Evolutionary conservation across 495 filamentous ascomycete genomes (phyloP).

Genomic region (Hyaloscypha hepaticicola): DNA sequence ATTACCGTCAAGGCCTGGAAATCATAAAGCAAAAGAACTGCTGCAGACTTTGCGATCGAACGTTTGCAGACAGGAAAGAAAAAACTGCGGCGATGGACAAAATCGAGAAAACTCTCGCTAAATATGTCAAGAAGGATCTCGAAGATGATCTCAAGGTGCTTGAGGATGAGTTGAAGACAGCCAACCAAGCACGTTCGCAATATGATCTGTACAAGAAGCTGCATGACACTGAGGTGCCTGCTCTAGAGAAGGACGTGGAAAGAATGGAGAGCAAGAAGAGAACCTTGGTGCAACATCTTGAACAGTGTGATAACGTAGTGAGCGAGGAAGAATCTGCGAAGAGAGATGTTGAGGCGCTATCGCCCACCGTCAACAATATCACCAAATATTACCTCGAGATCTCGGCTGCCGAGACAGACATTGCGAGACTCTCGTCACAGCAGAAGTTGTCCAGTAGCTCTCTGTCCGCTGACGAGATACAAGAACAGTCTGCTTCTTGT

Average conservation of each 20-base stretch:
- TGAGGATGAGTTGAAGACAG: constrained; percentile 54
- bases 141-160: constrained; percentile 50
- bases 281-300: constrained; percentile 61
- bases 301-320: constrained; percentile 71
- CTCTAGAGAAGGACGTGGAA: constrained; percentile 59
- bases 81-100: constrained; percentile 59
- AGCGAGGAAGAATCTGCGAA: constrained; percentile 61
- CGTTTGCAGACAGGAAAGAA: constrained; percentile 59
- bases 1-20: constrained; percentile 60
- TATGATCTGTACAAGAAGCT: constrained; percentile 75
- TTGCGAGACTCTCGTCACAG: constrained; percentile 67
- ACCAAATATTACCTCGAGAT: constrained; percentile 70
- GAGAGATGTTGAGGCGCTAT: constrained; percentile 71
- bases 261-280: constrained; percentile 54
- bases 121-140: constrained; percentile 51
- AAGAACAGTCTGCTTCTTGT: constrained; percentile 65
- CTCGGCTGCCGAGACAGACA: constrained; percentile 62
- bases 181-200: constrained; percentile 58
- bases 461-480: constrained; percentile 79
- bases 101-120: constrained; percentile 57
- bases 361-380: constrained; percentile 74
- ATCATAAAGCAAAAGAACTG: constrained; percentile 57
- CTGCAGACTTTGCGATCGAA: constrained; percentile 69
- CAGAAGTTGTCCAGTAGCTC: constrained; percentile 62
- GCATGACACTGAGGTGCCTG: constrained; percentile 67